Base-by-base conservation (phyloP, 1,139 yeast species). In the Candida mesenterica region DNA sequence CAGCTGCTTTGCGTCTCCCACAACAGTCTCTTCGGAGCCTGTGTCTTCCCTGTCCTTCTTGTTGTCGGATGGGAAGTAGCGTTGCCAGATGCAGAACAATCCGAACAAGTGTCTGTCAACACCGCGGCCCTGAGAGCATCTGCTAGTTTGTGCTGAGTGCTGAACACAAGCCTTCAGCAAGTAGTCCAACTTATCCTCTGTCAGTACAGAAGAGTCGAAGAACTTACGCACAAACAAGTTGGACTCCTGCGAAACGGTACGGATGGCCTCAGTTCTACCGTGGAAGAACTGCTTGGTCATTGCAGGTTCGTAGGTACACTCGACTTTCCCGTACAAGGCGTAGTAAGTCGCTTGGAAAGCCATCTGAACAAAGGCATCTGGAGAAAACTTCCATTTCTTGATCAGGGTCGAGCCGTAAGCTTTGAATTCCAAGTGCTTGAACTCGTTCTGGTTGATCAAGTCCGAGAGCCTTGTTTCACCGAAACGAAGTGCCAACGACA, bases 351-450 rank as follows among this genome's bases (percentile, higher is more conserved):
- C 88, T 60, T 89, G 97, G 69, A 88, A 88, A 14, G 90, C 85
- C 94, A 89, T 88, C 61, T 89, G 97, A 30, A 85, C 84, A 61
- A 85, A 89, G 0, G 97, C 97, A 68, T 89, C 97, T 0, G 97
- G 97, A 4, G 95, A 85, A 57, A 81, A 83, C 47, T 88, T 90
- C 81, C 87, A 82, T 44, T 79, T 78, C 55, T 89, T 89, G 53
- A 89, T 88, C 42, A 77, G 75, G 34, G 81, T 78, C 45, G 87
- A 77, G 22, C 96, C 97, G 59, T 79, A 89, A 25, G 68, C 65
- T 42, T 78, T 76, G 58, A 85, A 89, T 58, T 87, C 94, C 45
- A 89, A 65, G 27, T 84, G 85, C 42, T 79, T 82, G 57, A 89
- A 86, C 57, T 89, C 97, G 57, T 89, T 88, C 57, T 89, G 97